A percentile compares a stretch with the other conserved stretches of the same genome.
Conservation (phyloP, 192 early-diverging fungal species). For the Chytriomyces sp. region DNA sequence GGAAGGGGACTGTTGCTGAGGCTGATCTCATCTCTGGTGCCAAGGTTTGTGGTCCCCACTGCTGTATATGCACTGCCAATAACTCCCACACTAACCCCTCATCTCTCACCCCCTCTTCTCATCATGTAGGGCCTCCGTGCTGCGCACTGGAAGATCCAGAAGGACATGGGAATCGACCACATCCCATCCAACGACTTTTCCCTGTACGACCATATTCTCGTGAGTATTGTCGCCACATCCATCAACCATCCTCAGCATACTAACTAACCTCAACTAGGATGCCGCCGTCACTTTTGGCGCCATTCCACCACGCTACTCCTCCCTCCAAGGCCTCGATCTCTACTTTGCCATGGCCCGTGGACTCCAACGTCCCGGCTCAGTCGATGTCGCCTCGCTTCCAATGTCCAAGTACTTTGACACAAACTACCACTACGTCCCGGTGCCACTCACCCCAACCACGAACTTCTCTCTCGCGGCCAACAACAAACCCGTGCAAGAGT, state of each 20-base stretch:
- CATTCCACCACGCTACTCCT: conserved; percentile 65
- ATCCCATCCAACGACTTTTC: conserved; percentile 96
- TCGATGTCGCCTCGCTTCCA: conserved; percentile 94
- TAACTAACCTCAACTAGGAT: background rate
- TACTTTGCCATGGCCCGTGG: conserved; percentile 99
- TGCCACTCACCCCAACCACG: conserved; percentile 38
- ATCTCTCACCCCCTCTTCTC: background rate
- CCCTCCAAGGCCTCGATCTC: conserved; percentile 64
- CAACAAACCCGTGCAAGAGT: conserved; percentile 81
- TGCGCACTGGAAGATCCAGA: conserved; percentile 68
- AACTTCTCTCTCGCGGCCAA: conserved; percentile 79
- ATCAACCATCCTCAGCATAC: conserved; percentile 18
- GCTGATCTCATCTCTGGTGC: conserved; percentile 23
- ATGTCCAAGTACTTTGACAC: conserved; percentile 99
- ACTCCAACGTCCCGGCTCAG: conserved; percentile 72
- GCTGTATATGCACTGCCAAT: too few species aligned
- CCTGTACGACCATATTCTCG: conserved; percentile 92
- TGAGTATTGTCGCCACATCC: conserved; percentile 19
- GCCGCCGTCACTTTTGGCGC: conserved; percentile 57
- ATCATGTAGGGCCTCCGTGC: conserved; percentile 45
- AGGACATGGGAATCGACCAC: conserved; percentile 74
- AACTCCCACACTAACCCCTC: too few species aligned
- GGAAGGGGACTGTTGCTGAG: conserved; percentile 79
- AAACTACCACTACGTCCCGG: conserved; percentile 80
- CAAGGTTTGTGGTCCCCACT: background rate